These are phyloP conservation scores for Eutrema yunnanense DNA, from an alignment of 345 rosid genomes.

Conservation along the genomic window DNA sequence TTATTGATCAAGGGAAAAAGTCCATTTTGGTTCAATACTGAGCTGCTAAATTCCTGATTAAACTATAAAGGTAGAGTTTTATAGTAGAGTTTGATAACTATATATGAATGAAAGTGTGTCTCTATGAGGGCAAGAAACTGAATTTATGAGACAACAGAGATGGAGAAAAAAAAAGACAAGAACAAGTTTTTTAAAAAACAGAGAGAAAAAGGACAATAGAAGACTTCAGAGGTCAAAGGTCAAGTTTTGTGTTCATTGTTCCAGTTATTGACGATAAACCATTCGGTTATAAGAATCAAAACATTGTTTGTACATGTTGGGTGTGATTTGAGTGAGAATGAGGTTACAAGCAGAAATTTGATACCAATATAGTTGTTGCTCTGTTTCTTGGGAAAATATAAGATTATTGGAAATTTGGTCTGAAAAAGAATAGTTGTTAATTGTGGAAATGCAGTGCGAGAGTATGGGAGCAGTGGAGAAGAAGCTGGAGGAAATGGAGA, in stretches of 20 bases:
- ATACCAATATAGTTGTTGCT: neutral
- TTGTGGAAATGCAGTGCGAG: slow-evolving; percentile 44
- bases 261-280: neutral
- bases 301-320: neutral
- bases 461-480: slow-evolving; percentile 63
- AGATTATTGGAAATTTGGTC: neutral
- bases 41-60: neutral
- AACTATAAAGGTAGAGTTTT: neutral
- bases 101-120: too few relatives aligned
- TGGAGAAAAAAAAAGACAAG: neutral
- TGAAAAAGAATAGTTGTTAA: neutral
- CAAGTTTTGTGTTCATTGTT: neutral
- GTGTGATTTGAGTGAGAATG: too few relatives aligned
- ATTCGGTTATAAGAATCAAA: neutral
- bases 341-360: too few relatives aligned
- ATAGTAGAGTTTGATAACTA: neutral
- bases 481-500: slow-evolving; percentile 54
- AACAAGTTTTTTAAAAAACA: neutral
- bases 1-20: neutral
- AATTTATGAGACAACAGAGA: too few relatives aligned
- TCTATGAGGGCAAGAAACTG: too few relatives aligned
- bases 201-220: neutral
- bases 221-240: neutral
- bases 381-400: slow-evolving; percentile 17
- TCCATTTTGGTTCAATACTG: neutral